Base-by-base conservation (phyloP, 345 rosid species). In the Sonneratia caseolaris region DNA sequence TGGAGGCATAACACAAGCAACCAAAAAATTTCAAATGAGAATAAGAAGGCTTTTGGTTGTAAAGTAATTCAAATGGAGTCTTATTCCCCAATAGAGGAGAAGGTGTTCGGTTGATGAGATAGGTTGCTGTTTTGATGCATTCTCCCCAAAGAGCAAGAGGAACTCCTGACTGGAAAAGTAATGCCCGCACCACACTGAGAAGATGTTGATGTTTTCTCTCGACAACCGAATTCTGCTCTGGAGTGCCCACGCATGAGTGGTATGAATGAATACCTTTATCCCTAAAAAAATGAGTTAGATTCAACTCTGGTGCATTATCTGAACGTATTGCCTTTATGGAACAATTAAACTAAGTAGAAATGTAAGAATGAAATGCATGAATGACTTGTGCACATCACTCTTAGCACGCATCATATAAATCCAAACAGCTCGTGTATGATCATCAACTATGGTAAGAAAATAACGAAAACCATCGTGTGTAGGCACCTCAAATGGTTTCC, bases 401-500 rank as follows among this genome's bases (percentile, higher is more conserved):
- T 61, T 32, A 15, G 14, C 13, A 19, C 37, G 21, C 12, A 71
- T 10, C 53, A 42, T 18, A 62, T 57, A 61, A 3, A 43, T 14
- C 56, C 68, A 61, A 37, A 51, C 42, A 16, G 10, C 9, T 0
- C 47, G 14, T 0, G 1, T 27, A 51, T 21, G 53, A 1, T 70
- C 73, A 56, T 70, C 66, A 53, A 70, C 66, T 11, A 70, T 51
- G 37, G 66, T 49, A 12, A 59, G 48, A 24, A 71, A 61, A 42
- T n/a, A 62, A 37, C 56, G 27, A 15, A 6, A 22, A 18, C 38
- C 24, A 24, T 36, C 10, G 42, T 4, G 15, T n/a, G 53, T 21
- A 40, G 43, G 56, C 21, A 9, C 32, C 24, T 37, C 11, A 62
- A 32, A 62, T 13, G 68, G 43, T 1, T 57, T 68, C 68, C 37